These are phyloP conservation scores for Mycosphaerella sp. DNA, from an alignment of 2,329 filamentous ascomycete species.

Conservation along the genomic window DNA sequence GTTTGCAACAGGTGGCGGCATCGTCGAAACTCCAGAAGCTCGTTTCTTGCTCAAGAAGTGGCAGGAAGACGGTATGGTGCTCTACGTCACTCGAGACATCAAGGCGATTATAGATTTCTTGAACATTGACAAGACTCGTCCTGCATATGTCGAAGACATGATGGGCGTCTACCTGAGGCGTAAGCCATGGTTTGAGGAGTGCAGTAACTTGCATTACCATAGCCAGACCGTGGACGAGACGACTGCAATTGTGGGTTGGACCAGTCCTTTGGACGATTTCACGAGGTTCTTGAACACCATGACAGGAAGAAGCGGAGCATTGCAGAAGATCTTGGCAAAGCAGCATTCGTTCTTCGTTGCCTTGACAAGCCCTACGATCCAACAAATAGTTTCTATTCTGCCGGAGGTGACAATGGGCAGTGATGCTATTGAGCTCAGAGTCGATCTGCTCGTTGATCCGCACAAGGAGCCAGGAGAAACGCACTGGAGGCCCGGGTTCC, in stretches of 20 bases:
- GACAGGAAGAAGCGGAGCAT: conserved; percentile 51
- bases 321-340: conserved; percentile 57
- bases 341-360: conserved; percentile 85
- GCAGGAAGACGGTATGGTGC: conserved; percentile 73
- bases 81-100: conserved; percentile 85
- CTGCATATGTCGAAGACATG: conserved; percentile 89
- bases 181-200: conserved; percentile 83
- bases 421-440: conserved; percentile 89
- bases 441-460: conserved; percentile 77
- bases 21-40: conserved; percentile 80
- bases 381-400: conserved; percentile 57
- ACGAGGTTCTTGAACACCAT: conserved; percentile 64
- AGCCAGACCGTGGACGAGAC: conserved; percentile 58
- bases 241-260: conserved; percentile 31
- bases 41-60: conserved; percentile 69
- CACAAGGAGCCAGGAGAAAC: conserved; percentile 52
- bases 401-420: conserved; percentile 72
- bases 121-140: conserved; percentile 78
- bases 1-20: conserved; percentile 88
- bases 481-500: conserved; percentile 57
- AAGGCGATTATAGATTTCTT: conserved; percentile 84
- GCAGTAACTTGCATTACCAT: conserved; percentile 91
- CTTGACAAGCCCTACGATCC: conserved; percentile 72
- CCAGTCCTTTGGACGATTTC: conserved; percentile 54
- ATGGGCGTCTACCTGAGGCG: conserved; percentile 83